phyloP scores from a whole-genome alignment of 2,329 filamentous ascomycete species.

The Hymenoscyphus scutula region DNA sequence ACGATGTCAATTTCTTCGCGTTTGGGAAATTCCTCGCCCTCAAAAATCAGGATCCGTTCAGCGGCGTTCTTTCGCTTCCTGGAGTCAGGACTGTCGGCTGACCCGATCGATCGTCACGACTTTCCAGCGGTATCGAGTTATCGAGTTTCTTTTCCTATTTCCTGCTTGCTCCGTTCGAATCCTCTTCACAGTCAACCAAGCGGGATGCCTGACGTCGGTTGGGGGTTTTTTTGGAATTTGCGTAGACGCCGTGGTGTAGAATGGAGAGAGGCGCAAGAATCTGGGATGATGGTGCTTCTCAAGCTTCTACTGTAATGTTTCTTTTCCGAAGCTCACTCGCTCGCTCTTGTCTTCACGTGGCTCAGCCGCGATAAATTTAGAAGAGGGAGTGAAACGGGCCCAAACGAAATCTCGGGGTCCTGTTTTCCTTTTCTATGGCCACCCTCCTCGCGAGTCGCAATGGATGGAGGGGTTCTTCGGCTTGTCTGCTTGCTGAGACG shows the following conservation, averaged over 20 bases:
- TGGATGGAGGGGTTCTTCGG: neutral
- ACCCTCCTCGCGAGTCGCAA: neutral
- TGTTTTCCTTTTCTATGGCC: conserved; percentile 13
- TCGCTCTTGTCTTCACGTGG: conserved; percentile 26
- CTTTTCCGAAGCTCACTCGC: conserved; percentile 2
- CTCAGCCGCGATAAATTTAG: conserved; percentile 29
- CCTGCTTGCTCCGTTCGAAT: neutral
- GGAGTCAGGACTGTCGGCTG: conserved; percentile 10
- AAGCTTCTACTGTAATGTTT: neutral
- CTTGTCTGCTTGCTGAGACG: conserved; percentile 9
- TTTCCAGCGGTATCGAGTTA: neutral
- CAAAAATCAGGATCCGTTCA: neutral
- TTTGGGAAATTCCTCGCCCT: neutral
- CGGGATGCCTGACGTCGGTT: neutral
- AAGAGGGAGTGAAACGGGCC: conserved; percentile 18
- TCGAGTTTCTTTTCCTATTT: neutral
- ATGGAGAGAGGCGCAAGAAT: neutral
- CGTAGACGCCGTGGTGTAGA: neutral
- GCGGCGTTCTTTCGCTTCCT: conserved; percentile 6
- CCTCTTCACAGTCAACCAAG: neutral
- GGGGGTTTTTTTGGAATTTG: neutral
- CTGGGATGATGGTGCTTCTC: neutral
- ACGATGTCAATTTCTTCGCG: neutral
- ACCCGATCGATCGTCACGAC: conserved; percentile 12
- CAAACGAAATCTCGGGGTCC: conserved; percentile 12